Conservation (phyloP, 768 basidiomycete species). For the Suillus sp. region DNA sequence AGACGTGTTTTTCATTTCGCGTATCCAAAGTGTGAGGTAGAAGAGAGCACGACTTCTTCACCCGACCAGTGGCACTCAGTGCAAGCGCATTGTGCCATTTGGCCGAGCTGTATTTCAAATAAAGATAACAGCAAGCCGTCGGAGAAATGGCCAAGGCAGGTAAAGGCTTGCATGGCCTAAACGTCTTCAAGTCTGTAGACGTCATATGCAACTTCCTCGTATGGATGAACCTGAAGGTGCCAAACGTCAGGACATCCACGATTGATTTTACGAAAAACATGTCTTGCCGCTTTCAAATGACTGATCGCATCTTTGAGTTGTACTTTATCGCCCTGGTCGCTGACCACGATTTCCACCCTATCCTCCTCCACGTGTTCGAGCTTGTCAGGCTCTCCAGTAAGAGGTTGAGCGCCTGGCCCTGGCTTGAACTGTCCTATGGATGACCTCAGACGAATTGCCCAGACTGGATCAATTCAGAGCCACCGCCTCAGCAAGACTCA, state of each 20-base stretch:
- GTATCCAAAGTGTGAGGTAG: background rate
- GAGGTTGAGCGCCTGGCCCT: conserved; percentile 42
- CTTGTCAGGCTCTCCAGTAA: conserved; percentile 44
- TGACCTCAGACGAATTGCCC: background rate
- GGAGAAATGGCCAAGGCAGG: background rate
- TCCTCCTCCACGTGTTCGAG: conserved; percentile 55
- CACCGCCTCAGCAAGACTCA: conserved; percentile 27
- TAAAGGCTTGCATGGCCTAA: conserved; percentile 23
- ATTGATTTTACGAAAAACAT: conserved; percentile 9
- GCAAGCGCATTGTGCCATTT: conserved; percentile 2
- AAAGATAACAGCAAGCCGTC: background rate
- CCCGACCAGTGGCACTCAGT: background rate
- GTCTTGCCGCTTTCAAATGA: conserved; percentile 48
- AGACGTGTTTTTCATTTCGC: conserved; percentile 8
- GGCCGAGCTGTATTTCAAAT: background rate
- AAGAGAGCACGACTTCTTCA: background rate
- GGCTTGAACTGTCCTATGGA: conserved; percentile 50
- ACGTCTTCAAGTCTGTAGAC: conserved; percentile 52
- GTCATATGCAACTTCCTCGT: conserved; percentile 61
- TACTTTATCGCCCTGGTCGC: conserved; percentile 37
- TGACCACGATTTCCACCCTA: conserved; percentile 54
- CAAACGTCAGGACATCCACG: conserved; percentile 4
- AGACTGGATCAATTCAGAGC: conserved; percentile 2
- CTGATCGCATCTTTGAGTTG: conserved; percentile 43
- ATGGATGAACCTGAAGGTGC: conserved; percentile 48